Evolutionary conservation across 2,329 filamentous ascomycete genomes (phyloP).

Genomic region (Xylaria sp.): DNA sequence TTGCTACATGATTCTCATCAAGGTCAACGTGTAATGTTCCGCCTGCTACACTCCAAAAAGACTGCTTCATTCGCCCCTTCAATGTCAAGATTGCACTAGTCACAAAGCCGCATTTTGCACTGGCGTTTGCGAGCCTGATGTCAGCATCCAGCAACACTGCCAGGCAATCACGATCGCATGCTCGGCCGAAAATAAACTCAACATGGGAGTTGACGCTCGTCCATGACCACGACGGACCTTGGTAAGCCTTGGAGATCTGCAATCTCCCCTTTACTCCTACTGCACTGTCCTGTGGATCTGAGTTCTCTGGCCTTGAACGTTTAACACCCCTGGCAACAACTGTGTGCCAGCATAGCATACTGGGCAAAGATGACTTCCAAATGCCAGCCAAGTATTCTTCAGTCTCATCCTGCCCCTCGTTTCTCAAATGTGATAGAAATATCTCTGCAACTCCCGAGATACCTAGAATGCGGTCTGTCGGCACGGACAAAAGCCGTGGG

Average conservation of each 20-base stretch:
- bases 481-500: constrained; percentile 14
- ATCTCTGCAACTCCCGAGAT: constrained; percentile 23
- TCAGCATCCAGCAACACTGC: constrained; percentile 13
- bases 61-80: constrained; percentile 8
- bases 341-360: constrained; percentile 12
- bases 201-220: constrained; percentile 2
- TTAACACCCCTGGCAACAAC: neutral
- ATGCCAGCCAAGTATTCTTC: constrained; percentile 24
- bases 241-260: neutral
- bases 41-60: constrained; percentile 5
- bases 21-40: constrained; percentile 1
- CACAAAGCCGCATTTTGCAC: constrained; percentile 13
- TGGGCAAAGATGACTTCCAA: constrained; percentile 20
- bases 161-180: constrained; percentile 15
- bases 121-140: constrained; percentile 3
- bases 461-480: constrained; percentile 23
- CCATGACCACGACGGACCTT: constrained; percentile 27
- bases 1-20: neutral
- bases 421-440: constrained; percentile 8
- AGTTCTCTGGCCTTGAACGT: neutral
- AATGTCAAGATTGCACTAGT: constrained; percentile 9
- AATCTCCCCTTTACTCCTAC: neutral
- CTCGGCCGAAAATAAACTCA: constrained; percentile 14
- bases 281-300: neutral
- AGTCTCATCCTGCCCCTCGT: constrained; percentile 10